Evolutionary conservation across 805 yeast species (phyloP).

Genomic region (Candida lessepsii): DNA sequence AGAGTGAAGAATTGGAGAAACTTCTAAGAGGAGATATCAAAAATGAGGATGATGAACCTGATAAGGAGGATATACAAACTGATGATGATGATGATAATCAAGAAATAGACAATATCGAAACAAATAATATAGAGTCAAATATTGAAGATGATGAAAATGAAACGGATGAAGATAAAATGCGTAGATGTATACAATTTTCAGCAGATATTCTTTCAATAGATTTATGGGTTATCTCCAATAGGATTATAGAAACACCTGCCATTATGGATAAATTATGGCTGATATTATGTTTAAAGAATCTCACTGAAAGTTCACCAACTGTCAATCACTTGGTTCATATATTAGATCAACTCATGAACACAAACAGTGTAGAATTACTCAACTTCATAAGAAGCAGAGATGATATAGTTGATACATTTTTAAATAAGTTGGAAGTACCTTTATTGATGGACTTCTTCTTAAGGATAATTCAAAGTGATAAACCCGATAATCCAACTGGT

Average conservation of each 20-base stretch:
- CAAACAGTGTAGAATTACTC: slow-evolving; percentile 56
- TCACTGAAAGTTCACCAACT: slow-evolving; percentile 38
- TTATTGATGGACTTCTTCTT: slow-evolving; percentile 90
- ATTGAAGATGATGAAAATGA: slow-evolving; percentile 22
- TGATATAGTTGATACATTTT: slow-evolving; percentile 72
- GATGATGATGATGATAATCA: not conserved
- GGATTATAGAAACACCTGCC: slow-evolving; percentile 41
- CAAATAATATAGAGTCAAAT: slow-evolving; percentile 7
- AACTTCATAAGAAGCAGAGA: slow-evolving; percentile 69
- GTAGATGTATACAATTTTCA: slow-evolving; percentile 38
- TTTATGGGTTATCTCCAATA: slow-evolving; percentile 42
- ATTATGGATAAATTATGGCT: slow-evolving; percentile 44
- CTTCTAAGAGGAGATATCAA: slow-evolving; percentile 13
- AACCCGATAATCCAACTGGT: slow-evolving; percentile 85
- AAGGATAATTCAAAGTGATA: slow-evolving; percentile 89
- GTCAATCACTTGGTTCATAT: slow-evolving; percentile 53
- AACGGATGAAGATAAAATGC: slow-evolving; percentile 30
- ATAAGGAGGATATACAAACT: not conserved
- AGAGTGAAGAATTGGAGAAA: slow-evolving; percentile 20
- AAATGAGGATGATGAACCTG: slow-evolving; percentile 5
- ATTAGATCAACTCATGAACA: slow-evolving; percentile 79
- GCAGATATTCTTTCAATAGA: slow-evolving; percentile 42
- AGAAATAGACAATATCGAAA: slow-evolving; percentile 1
- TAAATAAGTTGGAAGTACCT: slow-evolving; percentile 87
- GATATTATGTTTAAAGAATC: slow-evolving; percentile 29